Evolutionary conservation across 257 asterid genomes (phyloP), one percentile per base, ranked within the genome.

Genomic region (Solanum lycopersicoides): DNA sequence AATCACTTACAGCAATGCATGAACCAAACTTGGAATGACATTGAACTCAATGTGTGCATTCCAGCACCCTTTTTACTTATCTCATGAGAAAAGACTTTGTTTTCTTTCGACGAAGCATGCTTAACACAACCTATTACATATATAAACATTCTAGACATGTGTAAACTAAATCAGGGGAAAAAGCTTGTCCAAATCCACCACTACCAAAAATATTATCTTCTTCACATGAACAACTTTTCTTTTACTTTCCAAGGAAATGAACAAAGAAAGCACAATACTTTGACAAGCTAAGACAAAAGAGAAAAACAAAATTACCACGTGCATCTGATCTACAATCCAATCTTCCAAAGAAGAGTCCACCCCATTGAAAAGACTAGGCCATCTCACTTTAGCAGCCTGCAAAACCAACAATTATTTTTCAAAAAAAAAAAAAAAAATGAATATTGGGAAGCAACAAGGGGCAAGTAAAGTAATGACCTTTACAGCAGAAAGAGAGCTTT

Each of bases 271-370:
- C 3, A 4, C 5, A 18, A 47, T 80, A 28, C 66, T 80, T 80
- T 30, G 68, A 80, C 68, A 47, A 80, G 84, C 16, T 3, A 45
- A 79, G 14, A 77, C 83, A 39, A 12, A 44, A 77, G 7, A 14
- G 15, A 25, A 25, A 14, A 4, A 76, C 6, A 28, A 13, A 7
- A 77, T 90, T 91, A 95, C 99, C 20, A 74, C 91, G 89, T 94
- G 94, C 99, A 97, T 97, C 93, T 97, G 98, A 91, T 94, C 98
- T 59, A 97, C 96, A 92, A 97, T 91, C 98, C 99, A 97, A 82
- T 92, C 94, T 94, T 95, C 99, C 89, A 90, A 89, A 2, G 94
- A 89, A 10, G 96, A 87, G 83, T 95, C 97, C 42, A 95, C 95
- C 32, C 94, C 95, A 66, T 88, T 86, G 90, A 95, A 97, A 12